A percentile compares a stretch with the other conserved stretches of the same genome.
Evolutionary conservation across 2,329 filamentous ascomycete genomes (phyloP).

Genomic region (Xylaria sp.): DNA sequence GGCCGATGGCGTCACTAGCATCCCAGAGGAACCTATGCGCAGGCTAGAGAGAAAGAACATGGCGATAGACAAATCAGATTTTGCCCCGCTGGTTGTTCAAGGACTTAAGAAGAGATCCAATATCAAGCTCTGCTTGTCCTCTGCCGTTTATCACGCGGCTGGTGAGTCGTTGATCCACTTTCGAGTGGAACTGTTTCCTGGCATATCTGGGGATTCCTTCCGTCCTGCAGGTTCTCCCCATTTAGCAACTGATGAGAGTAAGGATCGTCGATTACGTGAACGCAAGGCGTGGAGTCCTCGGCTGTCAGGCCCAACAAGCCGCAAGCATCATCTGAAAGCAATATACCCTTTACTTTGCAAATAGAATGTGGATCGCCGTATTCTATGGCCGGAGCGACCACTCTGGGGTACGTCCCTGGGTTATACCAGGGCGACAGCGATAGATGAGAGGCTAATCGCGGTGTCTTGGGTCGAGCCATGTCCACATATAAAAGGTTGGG

Average conservation of each 20-base stretch:
- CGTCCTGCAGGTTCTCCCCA: slow-evolving; percentile 30
- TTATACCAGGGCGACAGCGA: slow-evolving; percentile 12
- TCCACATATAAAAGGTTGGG: slow-evolving; percentile 34
- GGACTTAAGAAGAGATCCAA: slow-evolving; percentile 2
- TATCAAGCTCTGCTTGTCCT: slow-evolving; percentile 10
- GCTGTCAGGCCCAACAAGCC: slow-evolving; percentile 39
- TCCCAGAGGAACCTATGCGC: background rate
- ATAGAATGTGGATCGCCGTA: slow-evolving; percentile 34
- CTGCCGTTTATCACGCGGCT: slow-evolving; percentile 21
- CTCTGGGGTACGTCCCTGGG: slow-evolving; percentile 20
- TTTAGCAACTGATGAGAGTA: slow-evolving; percentile 30
- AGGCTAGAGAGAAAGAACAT: background rate
- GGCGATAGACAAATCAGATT: background rate
- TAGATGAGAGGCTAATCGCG: slow-evolving; percentile 9
- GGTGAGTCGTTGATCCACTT: slow-evolving; percentile 28
- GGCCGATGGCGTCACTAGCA: slow-evolving; percentile 6
- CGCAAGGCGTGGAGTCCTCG: slow-evolving; percentile 29
- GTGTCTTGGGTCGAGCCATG: background rate
- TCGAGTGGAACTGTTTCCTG: slow-evolving; percentile 26
- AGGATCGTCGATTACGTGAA: slow-evolving; percentile 32
- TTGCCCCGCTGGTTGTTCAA: background rate
- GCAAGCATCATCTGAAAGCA: slow-evolving; percentile 33
- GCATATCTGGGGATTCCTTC: slow-evolving; percentile 12
- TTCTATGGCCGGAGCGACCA: slow-evolving; percentile 30
- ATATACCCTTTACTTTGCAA: slow-evolving; percentile 36